Evolutionary conservation across 148 eudicot genomes (phyloP).

Genomic region (Amaranthus palmeri): DNA sequence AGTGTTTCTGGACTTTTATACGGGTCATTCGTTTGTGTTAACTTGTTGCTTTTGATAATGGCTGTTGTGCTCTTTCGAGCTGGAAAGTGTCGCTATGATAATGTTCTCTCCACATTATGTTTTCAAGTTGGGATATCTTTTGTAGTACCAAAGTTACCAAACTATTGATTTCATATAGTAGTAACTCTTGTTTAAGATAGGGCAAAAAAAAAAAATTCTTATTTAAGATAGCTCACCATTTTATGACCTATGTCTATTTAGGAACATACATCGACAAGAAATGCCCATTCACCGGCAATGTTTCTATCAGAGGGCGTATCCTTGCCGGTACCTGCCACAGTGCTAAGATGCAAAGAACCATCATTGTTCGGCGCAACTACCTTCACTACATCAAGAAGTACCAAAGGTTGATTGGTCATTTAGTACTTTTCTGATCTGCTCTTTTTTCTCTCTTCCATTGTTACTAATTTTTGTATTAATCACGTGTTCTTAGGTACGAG

Average conservation of each 20-base stretch:
- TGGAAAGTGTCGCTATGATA: no score
- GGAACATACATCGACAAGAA: slow-evolving; percentile 82
- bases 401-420: slow-evolving; percentile 40
- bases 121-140: background rate
- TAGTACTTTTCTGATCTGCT: no score
- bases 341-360: slow-evolving; percentile 82
- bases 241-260: background rate
- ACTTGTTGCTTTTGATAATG: no score
- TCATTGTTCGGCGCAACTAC: slow-evolving; percentile 68
- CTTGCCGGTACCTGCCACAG: slow-evolving; percentile 81
- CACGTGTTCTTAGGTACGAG: slow-evolving; percentile 33
- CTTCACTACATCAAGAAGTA: slow-evolving; percentile 76
- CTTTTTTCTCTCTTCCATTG: background rate
- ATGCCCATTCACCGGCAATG: slow-evolving; percentile 74
- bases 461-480: background rate
- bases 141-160: background rate
- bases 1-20: no score
- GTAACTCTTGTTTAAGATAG: background rate
- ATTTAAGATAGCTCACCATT: background rate
- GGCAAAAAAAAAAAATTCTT: background rate
- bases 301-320: slow-evolving; percentile 76
- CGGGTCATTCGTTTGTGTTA: no score
- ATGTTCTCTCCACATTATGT: background rate
- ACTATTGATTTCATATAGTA: background rate
- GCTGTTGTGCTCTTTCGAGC: no score